These are phyloP conservation scores for Thermochaetoides dissita DNA, from an alignment of 2,329 filamentous ascomycete genomes.

Conservation along the genomic window DNA sequence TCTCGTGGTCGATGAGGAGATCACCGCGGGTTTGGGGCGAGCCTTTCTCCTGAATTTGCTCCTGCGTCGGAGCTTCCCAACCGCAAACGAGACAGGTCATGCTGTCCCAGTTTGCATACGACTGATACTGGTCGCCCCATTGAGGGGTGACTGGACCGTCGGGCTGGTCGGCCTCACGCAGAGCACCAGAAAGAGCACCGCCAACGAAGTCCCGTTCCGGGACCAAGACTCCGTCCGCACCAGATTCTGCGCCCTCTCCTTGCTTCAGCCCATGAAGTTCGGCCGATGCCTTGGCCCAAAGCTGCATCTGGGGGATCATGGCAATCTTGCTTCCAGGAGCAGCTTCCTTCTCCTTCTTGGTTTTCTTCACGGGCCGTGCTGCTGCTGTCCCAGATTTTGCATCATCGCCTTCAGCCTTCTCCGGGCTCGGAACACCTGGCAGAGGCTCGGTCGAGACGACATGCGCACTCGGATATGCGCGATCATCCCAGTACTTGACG, in stretches of 20 bases:
- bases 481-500: slow-evolving; percentile 64
- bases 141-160: slow-evolving; percentile 17
- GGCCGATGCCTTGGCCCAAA: slow-evolving; percentile 57
- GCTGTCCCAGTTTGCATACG: slow-evolving; percentile 42
- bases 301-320: slow-evolving; percentile 51
- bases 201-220: slow-evolving; percentile 14
- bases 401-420: slow-evolving; percentile 24
- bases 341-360: slow-evolving; percentile 38
- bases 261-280: slow-evolving; percentile 44
- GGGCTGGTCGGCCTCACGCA: slow-evolving; percentile 3
- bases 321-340: slow-evolving; percentile 33
- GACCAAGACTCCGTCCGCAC: not conserved
- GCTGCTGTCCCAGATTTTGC: slow-evolving; percentile 9
- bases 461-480: slow-evolving; percentile 55
- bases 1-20: slow-evolving; percentile 36
- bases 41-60: slow-evolving; percentile 16
- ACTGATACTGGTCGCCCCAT: slow-evolving; percentile 30
- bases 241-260: slow-evolving; percentile 12
- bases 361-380: slow-evolving; percentile 29
- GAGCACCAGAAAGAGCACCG: not conserved
- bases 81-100: slow-evolving; percentile 44
- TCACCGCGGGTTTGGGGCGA: slow-evolving; percentile 14
- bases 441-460: slow-evolving; percentile 40
- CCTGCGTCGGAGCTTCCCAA: slow-evolving; percentile 39
- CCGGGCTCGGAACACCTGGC: slow-evolving; percentile 20